phyloP scores from a whole-genome alignment of 768 basidiomycete genomes.

The Kwoniella dendrophila region DNA sequence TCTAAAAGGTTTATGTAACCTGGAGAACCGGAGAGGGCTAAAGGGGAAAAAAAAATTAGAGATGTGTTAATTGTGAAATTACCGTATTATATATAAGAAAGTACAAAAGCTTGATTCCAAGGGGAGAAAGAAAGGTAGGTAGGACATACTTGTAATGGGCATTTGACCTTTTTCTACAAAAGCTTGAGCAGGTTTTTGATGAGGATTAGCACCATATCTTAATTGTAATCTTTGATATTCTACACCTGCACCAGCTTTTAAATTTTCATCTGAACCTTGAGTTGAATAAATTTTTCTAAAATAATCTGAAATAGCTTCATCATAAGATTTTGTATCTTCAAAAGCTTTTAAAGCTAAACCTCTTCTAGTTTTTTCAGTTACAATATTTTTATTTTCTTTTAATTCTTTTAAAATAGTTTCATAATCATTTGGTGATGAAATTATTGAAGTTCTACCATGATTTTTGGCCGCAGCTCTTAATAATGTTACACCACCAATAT shows the following conservation, averaged over 20 bases:
- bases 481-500: slow-evolving; percentile 97
- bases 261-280: slow-evolving; percentile 64
- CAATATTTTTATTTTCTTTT: slow-evolving; percentile 70
- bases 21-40: slow-evolving; percentile 88
- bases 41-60: not conserved
- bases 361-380: slow-evolving; percentile 70
- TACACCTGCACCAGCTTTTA: slow-evolving; percentile 62
- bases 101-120: slow-evolving; percentile 60
- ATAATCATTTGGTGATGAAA: slow-evolving; percentile 68
- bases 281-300: slow-evolving; percentile 95
- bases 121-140: not conserved
- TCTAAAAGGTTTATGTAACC: slow-evolving; percentile 99
- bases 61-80: not conserved
- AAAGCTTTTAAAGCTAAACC: slow-evolving; percentile 94
- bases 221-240: slow-evolving; percentile 80
- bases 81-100: slow-evolving; percentile 54
- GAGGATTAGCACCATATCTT: slow-evolving; percentile 96
- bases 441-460: slow-evolving; percentile 84
- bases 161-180: slow-evolving; percentile 84
- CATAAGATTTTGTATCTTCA: slow-evolving; percentile 92
- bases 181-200: slow-evolving; percentile 97
- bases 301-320: slow-evolving; percentile 92
- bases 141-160: slow-evolving; percentile 80
- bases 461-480: slow-evolving; percentile 98
- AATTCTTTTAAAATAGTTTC: slow-evolving; percentile 74